phyloP scores from a whole-genome alignment of 2,329 filamentous ascomycete species.

The Dothistroma pini region DNA sequence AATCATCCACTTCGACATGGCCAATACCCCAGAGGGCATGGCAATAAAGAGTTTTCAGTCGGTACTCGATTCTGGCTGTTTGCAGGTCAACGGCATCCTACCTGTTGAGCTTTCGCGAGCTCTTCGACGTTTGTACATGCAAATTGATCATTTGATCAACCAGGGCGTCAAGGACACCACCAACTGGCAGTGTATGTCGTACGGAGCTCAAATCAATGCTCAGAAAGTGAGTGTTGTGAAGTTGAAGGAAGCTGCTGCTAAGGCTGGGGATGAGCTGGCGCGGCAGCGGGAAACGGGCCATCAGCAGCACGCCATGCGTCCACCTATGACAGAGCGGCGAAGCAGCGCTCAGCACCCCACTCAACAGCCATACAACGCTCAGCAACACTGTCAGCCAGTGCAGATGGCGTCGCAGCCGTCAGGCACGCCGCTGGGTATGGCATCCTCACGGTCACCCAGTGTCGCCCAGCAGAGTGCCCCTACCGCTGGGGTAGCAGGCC shows the following conservation, averaged over 20 bases:
- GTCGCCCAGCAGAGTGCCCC: neutral
- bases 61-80: conserved; percentile 31
- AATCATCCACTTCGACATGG: conserved; percentile 25
- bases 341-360: conserved; percentile 22
- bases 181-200: conserved; percentile 32
- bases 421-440: conserved; percentile 7
- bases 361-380: conserved; percentile 21
- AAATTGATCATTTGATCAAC: conserved; percentile 35
- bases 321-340: conserved; percentile 15
- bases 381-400: conserved; percentile 26
- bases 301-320: conserved; percentile 23
- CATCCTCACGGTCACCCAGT: conserved; percentile 9
- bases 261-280: conserved; percentile 21
- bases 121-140: conserved; percentile 32
- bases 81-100: conserved; percentile 29
- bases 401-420: conserved; percentile 17
- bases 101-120: conserved; percentile 26
- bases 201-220: conserved; percentile 31
- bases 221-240: conserved; percentile 25
- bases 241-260: conserved; percentile 23
- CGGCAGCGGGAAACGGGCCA: conserved; percentile 23
- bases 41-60: conserved; percentile 32
- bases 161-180: conserved; percentile 22
- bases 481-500: neutral
- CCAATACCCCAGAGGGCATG: conserved; percentile 30